A percentile compares a stretch with the other conserved stretches of the same genome.
phyloP scores from a whole-genome alignment of 768 basidiomycete genomes.

The Lactarius hengduanensis region DNA sequence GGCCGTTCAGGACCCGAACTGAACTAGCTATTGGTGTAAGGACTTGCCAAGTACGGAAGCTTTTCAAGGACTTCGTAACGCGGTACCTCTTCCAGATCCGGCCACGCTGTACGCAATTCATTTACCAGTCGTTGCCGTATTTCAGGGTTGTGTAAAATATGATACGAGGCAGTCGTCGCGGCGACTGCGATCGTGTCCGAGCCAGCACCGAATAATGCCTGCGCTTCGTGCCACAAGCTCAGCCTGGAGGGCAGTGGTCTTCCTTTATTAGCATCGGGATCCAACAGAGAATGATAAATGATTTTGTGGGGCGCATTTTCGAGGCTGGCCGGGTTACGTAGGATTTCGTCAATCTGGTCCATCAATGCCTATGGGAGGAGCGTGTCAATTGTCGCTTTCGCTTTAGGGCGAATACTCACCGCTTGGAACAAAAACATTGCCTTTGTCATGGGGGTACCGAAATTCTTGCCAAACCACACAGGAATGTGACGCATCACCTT shows the following conservation, averaged over 20 bases:
- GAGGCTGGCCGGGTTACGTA: neutral
- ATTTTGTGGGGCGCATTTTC: conserved; percentile 2
- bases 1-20: neutral
- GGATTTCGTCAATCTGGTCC: conserved; percentile 2
- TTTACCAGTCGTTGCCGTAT: neutral
- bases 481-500: neutral
- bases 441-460: neutral
- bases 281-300: conserved; percentile 6
- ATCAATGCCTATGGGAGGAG: neutral
- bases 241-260: conserved; percentile 1
- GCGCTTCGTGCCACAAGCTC: neutral
- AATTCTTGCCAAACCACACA: neutral
- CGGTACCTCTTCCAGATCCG: conserved; percentile 5
- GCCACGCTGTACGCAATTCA: conserved; percentile 5
- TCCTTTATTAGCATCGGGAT: conserved; percentile 4
- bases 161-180: neutral
- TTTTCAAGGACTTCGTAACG: conserved; percentile 7
- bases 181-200: conserved; percentile 2
- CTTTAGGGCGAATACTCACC: neutral
- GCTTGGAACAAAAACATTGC: neutral
- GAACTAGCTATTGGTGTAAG: neutral
- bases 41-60: conserved; percentile 4
- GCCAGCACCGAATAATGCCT: neutral
- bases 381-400: neutral
- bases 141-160: neutral